Evolutionary conservation across 2,329 filamentous ascomycete genomes (phyloP).

Genomic region (Microsporum ferrugineum): DNA sequence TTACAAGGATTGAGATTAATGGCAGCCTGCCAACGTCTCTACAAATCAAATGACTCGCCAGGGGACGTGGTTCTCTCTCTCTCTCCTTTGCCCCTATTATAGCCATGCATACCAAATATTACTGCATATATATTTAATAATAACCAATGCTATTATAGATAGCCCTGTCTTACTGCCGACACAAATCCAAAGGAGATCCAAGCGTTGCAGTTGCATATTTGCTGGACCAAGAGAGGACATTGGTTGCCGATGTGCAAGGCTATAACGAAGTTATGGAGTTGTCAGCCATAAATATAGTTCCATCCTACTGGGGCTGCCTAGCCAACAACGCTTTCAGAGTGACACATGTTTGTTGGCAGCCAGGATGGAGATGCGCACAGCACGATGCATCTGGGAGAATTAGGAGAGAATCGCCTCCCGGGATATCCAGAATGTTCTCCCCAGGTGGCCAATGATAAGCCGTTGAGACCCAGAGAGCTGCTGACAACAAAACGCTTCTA

Average conservation of each 20-base stretch:
- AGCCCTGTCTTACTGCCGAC: background rate
- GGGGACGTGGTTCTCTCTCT: background rate
- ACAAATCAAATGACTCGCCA: background rate
- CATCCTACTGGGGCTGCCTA: background rate
- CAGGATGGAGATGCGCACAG: background rate
- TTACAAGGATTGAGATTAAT: background rate
- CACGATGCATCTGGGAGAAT: slow-evolving; percentile 2
- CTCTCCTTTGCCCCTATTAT: background rate
- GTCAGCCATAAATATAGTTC: background rate
- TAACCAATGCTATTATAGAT: background rate
- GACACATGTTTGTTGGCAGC: slow-evolving; percentile 1
- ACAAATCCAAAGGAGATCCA: slow-evolving; percentile 1
- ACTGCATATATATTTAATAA: background rate
- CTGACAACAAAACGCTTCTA: background rate
- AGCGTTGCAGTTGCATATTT: background rate
- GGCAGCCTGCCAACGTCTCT: background rate
- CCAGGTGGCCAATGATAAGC: background rate
- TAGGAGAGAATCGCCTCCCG: background rate
- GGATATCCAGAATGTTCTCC: background rate
- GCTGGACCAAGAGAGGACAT: background rate
- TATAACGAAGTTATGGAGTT: background rate
- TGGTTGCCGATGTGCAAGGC: background rate
- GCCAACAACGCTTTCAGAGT: background rate
- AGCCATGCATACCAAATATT: background rate
- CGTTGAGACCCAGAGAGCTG: background rate